phyloP scores from a whole-genome alignment of 768 basidiomycete genomes.

The Peribolospora baueri region DNA sequence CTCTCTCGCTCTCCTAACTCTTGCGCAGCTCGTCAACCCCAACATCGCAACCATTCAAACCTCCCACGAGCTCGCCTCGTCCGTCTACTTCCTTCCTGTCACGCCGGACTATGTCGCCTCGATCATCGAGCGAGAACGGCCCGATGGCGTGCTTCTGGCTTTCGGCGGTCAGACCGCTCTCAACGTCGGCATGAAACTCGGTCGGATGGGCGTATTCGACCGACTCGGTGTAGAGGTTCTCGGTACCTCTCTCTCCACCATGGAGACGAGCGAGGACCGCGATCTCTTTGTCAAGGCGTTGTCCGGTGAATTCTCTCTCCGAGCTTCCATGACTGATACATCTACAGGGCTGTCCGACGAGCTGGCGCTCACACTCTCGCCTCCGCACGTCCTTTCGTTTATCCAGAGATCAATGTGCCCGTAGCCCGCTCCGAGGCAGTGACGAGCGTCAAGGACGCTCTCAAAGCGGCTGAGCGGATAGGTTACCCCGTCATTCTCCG shows the following conservation, averaged over 20 bases:
- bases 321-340: neutral
- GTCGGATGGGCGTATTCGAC: conserved; percentile 87
- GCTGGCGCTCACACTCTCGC: neutral
- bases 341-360: neutral
- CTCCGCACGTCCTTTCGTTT: neutral
- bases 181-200: conserved; percentile 88
- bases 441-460: conserved; percentile 77
- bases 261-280: conserved; percentile 91
- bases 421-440: conserved; percentile 90
- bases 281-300: conserved; percentile 88
- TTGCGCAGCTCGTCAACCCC: conserved; percentile 63
- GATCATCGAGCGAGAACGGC: conserved; percentile 91
- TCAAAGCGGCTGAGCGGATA: conserved; percentile 68
- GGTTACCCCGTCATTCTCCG: conserved; percentile 96
- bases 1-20: conserved; percentile 14
- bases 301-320: conserved; percentile 37
- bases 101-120: conserved; percentile 96
- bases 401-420: conserved; percentile 78
- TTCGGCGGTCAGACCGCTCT: conserved; percentile 96
- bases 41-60: conserved; percentile 99
- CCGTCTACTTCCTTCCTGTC: conserved; percentile 92
- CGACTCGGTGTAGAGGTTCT: conserved; percentile 77
- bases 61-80: conserved; percentile 82
- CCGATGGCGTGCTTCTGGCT: conserved; percentile 87
- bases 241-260: conserved; percentile 78